A percentile compares a stretch with the other conserved stretches of the same genome.
These are phyloP conservation scores for Knoxia roxburghii DNA, from an alignment of 257 asterid genomes.

Conservation along the genomic window DNA sequence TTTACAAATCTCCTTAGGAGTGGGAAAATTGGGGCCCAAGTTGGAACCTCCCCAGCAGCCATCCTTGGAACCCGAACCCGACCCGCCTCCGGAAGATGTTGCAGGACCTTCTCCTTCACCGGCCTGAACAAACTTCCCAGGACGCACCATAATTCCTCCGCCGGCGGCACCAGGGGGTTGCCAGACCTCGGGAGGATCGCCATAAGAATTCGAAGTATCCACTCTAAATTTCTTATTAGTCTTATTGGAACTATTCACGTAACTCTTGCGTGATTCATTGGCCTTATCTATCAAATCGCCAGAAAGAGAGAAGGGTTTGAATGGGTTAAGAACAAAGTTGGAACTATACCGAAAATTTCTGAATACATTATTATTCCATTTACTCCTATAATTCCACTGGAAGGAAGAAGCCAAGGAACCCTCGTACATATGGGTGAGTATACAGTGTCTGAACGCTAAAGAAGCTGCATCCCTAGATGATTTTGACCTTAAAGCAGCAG, in stretches of 20 bases:
- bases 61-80: slow-evolving; percentile 46
- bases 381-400: slow-evolving; percentile 39
- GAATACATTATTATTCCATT: slow-evolving; percentile 33
- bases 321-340: slow-evolving; percentile 41
- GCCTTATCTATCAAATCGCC: slow-evolving; percentile 39
- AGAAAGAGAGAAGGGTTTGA: slow-evolving; percentile 43
- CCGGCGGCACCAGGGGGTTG: slow-evolving; percentile 68
- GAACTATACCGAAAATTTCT: slow-evolving; percentile 34
- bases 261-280: slow-evolving; percentile 17
- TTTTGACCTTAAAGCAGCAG: slow-evolving; percentile 83
- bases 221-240: slow-evolving; percentile 27
- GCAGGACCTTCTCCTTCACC: slow-evolving; percentile 41
- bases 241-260: slow-evolving; percentile 21
- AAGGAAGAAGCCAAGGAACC: slow-evolving; percentile 44
- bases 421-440: slow-evolving; percentile 52
- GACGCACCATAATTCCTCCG: slow-evolving; percentile 69
- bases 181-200: slow-evolving; percentile 99
- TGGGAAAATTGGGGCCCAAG: slow-evolving; percentile 69
- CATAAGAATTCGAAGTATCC: slow-evolving; percentile 48
- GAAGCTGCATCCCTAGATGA: slow-evolving; percentile 62
- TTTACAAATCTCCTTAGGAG: slow-evolving; percentile 92
- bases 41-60: slow-evolving; percentile 93
- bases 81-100: slow-evolving; percentile 55
- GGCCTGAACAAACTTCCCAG: slow-evolving; percentile 61
- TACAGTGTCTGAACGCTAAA: slow-evolving; percentile 63